Evolutionary conservation across 345 rosid genomes (phyloP).

Genomic region (Viola odorata): DNA sequence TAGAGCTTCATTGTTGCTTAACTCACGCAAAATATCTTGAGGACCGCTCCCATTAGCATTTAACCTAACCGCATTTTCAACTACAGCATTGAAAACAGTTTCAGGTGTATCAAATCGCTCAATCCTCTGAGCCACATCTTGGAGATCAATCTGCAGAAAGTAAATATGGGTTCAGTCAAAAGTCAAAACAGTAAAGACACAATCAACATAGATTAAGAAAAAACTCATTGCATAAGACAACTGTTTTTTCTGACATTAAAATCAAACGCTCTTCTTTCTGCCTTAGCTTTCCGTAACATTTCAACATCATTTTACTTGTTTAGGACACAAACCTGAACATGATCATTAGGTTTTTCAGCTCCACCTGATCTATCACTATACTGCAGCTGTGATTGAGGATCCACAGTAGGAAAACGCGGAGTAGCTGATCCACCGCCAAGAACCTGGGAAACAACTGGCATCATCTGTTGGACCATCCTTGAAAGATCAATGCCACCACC

Average conservation of each 20-base stretch:
- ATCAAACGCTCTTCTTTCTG: not conserved
- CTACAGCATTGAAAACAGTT: slow-evolving; percentile 55
- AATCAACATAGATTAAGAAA: too few species aligned
- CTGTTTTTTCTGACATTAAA: not conserved
- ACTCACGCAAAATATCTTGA: slow-evolving; percentile 43
- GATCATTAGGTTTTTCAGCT: slow-evolving; percentile 26
- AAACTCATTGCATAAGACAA: not conserved
- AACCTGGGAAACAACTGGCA: slow-evolving; percentile 91
- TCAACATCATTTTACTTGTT: not conserved
- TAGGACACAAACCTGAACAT: slow-evolving; percentile 38
- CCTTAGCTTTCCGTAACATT: not conserved
- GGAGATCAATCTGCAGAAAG: slow-evolving; percentile 39
- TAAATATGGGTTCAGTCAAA: not conserved
- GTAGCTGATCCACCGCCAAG: slow-evolving; percentile 32
- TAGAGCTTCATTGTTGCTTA: slow-evolving; percentile 53
- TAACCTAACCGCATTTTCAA: slow-evolving; percentile 44
- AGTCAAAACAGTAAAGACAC: not conserved
- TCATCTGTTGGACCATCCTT: slow-evolving; percentile 84
- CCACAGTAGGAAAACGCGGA: slow-evolving; percentile 21
- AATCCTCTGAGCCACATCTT: slow-evolving; percentile 46
- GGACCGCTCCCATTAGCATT: slow-evolving; percentile 23
- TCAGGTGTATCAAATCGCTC: slow-evolving; percentile 44
- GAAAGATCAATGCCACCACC: slow-evolving; percentile 74
- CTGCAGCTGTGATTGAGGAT: slow-evolving; percentile 26
- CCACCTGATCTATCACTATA: slow-evolving; percentile 19